Evolutionary conservation across 176 grass and related monocot species (phyloP).

Genomic region (Oryza australiensis): DNA sequence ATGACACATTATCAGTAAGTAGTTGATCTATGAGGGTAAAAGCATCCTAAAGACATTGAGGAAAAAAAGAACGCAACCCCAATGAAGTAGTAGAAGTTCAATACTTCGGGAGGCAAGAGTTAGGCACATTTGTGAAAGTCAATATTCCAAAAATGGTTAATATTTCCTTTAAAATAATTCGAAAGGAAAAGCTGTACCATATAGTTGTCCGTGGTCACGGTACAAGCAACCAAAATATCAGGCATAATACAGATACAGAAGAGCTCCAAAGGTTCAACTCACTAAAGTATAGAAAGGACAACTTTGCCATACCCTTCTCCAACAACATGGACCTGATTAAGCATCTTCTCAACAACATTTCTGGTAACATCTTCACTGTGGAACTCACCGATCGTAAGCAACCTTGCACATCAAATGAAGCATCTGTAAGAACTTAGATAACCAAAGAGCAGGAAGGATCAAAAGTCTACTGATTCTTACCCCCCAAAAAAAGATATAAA

Average conservation of each 20-base stretch:
- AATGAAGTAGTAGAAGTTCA: not conserved
- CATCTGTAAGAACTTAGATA: constrained; percentile 9
- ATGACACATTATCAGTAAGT: not conserved
- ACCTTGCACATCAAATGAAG: constrained; percentile 51
- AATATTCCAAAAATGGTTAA: not conserved
- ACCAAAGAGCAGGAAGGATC: not conserved
- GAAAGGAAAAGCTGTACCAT: constrained; percentile 13
- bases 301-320: constrained; percentile 80
- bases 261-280: constrained; percentile 22
- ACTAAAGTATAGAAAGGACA: constrained; percentile 16
- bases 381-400: constrained; percentile 78
- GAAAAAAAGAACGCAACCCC: not conserved
- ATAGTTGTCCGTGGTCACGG: not conserved
- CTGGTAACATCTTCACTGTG: constrained; percentile 74
- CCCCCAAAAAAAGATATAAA: not conserved
- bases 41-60: not conserved
- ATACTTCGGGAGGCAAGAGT: not conserved
- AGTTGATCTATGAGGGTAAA: constrained; percentile 17
- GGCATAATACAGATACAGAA: not conserved
- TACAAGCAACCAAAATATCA: constrained; percentile 22
- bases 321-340: constrained; percentile 82
- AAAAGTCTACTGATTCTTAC: not conserved
- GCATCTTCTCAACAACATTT: constrained; percentile 66
- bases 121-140: not conserved
- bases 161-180: not conserved